Conservation (phyloP, 2,329 filamentous ascomycete species). For the Byssochlamys sp. region DNA sequence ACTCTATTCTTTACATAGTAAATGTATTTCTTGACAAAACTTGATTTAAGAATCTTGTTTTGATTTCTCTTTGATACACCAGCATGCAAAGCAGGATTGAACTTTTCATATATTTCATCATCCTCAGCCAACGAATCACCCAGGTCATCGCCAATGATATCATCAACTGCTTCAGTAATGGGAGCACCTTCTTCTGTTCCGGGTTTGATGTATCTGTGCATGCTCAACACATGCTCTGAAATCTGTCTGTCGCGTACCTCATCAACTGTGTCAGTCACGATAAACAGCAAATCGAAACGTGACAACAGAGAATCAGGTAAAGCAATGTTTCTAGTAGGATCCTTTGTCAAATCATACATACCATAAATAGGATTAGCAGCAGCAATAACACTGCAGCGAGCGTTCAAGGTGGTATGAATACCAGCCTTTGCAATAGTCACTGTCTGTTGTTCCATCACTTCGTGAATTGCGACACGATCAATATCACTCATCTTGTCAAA, state of each 20-base stretch:
- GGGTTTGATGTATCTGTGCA: constrained; percentile 89
- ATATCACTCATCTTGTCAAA: too few species aligned
- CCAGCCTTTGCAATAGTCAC: too few species aligned
- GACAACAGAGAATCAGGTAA: constrained; percentile 91
- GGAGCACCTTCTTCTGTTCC: constrained; percentile 90
- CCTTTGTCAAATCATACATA: constrained; percentile 96
- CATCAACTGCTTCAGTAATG: constrained; percentile 74
- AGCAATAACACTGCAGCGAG: constrained; percentile 89
- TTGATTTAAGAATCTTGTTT: constrained; percentile 64
- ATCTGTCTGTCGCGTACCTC: constrained; percentile 82
- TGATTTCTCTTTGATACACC: constrained; percentile 73
- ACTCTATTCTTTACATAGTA: constrained; percentile 91
- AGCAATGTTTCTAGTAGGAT: constrained; percentile 96
- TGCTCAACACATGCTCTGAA: constrained; percentile 91
- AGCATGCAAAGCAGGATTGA: constrained; percentile 87
- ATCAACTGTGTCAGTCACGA: constrained; percentile 96
- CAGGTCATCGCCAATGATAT: constrained; percentile 77
- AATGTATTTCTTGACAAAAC: constrained; percentile 99
- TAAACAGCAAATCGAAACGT: constrained; percentile 95
- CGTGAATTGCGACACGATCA: too few species aligned
- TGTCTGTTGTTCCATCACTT: too few species aligned
- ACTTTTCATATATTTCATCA: constrained; percentile 86
- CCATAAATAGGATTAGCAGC: constrained; percentile 96
- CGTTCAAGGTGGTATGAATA: too few species aligned
- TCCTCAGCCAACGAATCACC: constrained; percentile 63